Conservation (phyloP, 257 asterid genomes). For the Rhazya stricta region DNA sequence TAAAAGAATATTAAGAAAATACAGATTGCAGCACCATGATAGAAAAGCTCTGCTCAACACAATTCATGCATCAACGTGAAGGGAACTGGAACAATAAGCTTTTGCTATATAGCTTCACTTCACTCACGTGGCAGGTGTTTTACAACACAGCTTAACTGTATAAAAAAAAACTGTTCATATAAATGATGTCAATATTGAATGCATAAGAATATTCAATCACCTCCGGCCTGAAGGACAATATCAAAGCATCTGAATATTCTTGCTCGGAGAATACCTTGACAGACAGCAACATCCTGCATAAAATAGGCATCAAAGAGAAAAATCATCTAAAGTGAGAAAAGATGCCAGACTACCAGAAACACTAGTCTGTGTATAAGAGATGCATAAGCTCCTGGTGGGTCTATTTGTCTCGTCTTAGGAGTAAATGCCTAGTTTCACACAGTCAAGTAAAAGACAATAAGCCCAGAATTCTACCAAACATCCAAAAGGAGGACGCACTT, state of each 20-base stretch:
- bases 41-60: too few species aligned
- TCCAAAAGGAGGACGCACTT: neutral
- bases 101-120: neutral
- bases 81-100: too few species aligned
- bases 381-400: neutral
- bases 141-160: too few species aligned
- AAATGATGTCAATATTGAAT: neutral
- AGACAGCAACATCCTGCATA: slow-evolving; percentile 88
- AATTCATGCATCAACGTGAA: too few species aligned
- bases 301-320: slow-evolving; percentile 18
- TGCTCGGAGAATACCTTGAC: slow-evolving; percentile 88
- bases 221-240: slow-evolving; percentile 88
- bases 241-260: slow-evolving; percentile 79
- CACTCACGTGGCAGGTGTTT: neutral
- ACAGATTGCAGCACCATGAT: neutral
- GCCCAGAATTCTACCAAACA: neutral
- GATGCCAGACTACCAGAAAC: neutral
- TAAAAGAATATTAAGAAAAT: neutral
- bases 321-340: neutral
- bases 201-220: slow-evolving; percentile 36
- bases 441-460: neutral
- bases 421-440: neutral
- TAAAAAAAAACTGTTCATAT: neutral
- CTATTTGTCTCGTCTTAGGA: neutral
- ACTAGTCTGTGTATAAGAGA: neutral